Percentiles rank a stretch among this genome's conserved stretches.
These are phyloP conservation scores for Coemansia sp. DNA, from an alignment of 192 early-diverging fungal genomes.

Conservation along the genomic window DNA sequence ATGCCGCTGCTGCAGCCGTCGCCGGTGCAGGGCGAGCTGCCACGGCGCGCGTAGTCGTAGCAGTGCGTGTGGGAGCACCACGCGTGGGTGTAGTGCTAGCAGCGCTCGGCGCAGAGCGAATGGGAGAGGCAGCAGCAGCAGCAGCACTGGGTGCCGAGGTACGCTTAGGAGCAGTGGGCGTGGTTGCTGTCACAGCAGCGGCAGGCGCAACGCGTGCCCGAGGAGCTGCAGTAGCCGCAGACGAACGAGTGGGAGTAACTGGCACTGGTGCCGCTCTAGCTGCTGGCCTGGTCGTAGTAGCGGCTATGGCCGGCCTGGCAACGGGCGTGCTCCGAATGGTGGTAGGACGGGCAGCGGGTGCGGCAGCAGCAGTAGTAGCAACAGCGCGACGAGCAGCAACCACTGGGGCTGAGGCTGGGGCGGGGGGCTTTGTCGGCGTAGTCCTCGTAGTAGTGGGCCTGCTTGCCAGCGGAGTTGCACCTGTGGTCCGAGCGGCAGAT, in stretches of 20 bases:
- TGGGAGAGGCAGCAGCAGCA: not conserved
- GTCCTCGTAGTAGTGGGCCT: not conserved
- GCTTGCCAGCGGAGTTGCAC: not conserved
- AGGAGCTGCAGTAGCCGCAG: not conserved
- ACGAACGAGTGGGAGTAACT: not conserved
- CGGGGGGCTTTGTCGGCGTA: not conserved
- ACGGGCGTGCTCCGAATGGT: not conserved
- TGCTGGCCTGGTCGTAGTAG: not conserved
- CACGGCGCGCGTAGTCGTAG: not conserved
- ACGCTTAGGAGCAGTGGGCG: not conserved
- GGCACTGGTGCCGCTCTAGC: not conserved
- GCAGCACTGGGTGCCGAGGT: not conserved
- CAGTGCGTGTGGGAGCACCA: not conserved
- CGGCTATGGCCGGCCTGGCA: not conserved
- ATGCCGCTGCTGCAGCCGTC: conserved; percentile 5
- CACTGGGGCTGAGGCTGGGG: not conserved
- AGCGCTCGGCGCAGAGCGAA: not conserved
- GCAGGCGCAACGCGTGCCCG: not conserved
- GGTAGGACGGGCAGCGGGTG: not conserved
- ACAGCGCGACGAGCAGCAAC: not conserved
- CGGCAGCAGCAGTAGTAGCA: not conserved
- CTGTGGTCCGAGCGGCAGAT: not conserved
- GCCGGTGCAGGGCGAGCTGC: not conserved
- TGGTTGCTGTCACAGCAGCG: not conserved
- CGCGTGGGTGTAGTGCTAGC: not conserved